A percentile compares a stretch with the other conserved stretches of the same genome.
phyloP scores from a whole-genome alignment of 2,329 filamentous ascomycete species.

The Aureobasidium sp. region DNA sequence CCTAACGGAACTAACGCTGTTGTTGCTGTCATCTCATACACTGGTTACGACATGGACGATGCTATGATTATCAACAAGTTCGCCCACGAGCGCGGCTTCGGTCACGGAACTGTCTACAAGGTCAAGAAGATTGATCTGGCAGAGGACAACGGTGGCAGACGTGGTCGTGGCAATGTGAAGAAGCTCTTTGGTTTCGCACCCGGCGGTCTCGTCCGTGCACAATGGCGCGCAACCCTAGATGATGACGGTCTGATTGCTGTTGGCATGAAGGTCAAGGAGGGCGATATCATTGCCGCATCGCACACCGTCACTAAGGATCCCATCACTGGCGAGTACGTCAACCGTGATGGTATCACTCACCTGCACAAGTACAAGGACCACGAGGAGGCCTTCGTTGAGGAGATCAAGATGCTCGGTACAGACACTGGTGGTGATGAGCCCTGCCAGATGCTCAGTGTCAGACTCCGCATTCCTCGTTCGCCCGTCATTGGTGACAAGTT shows the following conservation, averaged over 20 bases:
- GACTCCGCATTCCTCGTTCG: slow-evolving; percentile 80
- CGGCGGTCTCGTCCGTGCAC: slow-evolving; percentile 60
- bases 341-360: slow-evolving; percentile 76
- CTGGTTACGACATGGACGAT: slow-evolving; percentile 99
- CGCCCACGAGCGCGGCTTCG: slow-evolving; percentile 89
- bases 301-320: slow-evolving; percentile 76
- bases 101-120: slow-evolving; percentile 95
- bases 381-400: slow-evolving; percentile 82
- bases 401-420: slow-evolving; percentile 81
- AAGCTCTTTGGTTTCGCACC: slow-evolving; percentile 91
- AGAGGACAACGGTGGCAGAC: slow-evolving; percentile 58
- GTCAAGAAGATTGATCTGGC: slow-evolving; percentile 85
- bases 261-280: slow-evolving; percentile 67
- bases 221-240: slow-evolving; percentile 66
- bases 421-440: slow-evolving; percentile 79
- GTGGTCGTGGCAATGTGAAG: slow-evolving; percentile 47
- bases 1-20: slow-evolving; percentile 93
- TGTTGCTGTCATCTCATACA: slow-evolving; percentile 97
- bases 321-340: slow-evolving; percentile 65
- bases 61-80: slow-evolving; percentile 99
- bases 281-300: slow-evolving; percentile 80
- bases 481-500: slow-evolving; percentile 98
- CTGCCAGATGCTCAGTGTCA: slow-evolving; percentile 81
- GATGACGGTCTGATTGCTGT: slow-evolving; percentile 79
- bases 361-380: slow-evolving; percentile 92